Evolutionary conservation across 805 yeast genomes (phyloP).

Genomic region (Ogataea philodendri): DNA sequence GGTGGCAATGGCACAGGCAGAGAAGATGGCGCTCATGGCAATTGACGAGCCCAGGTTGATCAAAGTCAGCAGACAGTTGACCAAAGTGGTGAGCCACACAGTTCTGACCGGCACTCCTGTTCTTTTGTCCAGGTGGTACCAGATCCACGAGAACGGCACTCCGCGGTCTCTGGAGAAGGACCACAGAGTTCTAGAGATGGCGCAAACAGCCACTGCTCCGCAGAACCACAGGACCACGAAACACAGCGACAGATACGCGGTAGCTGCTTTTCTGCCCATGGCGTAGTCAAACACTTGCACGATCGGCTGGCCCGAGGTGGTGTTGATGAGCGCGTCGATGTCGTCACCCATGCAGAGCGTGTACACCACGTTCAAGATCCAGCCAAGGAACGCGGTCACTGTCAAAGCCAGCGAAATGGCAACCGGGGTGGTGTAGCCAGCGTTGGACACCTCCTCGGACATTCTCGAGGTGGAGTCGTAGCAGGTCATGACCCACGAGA

Average conservation of each 20-base stretch:
- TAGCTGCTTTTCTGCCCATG: constrained; percentile 53
- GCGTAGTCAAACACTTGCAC: constrained; percentile 51
- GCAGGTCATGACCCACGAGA: constrained; percentile 58
- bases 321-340: constrained; percentile 32
- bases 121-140: constrained; percentile 41
- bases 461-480: constrained; percentile 56
- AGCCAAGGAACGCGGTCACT: constrained; percentile 49
- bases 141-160: constrained; percentile 43
- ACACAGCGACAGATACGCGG: constrained; percentile 48
- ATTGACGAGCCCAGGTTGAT: constrained; percentile 42
- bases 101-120: constrained; percentile 44
- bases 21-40: constrained; percentile 55
- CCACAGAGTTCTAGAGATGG: constrained; percentile 52
- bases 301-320: constrained; percentile 48
- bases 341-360: constrained; percentile 45
- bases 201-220: constrained; percentile 51
- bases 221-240: constrained; percentile 52
- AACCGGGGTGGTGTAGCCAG: constrained; percentile 53
- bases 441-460: constrained; percentile 54
- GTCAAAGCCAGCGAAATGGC: constrained; percentile 56
- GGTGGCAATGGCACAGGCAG: constrained; percentile 51
- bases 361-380: constrained; percentile 47
- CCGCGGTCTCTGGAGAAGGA: constrained; percentile 58
- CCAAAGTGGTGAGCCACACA: constrained; percentile 41
- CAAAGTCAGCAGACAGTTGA: constrained; percentile 44